Percentiles rank a stretch among this genome's conserved stretches.
Evolutionary conservation across 1,284 basidiomycete genomes (phyloP).

Genomic region (Meira miltonrushii): DNA sequence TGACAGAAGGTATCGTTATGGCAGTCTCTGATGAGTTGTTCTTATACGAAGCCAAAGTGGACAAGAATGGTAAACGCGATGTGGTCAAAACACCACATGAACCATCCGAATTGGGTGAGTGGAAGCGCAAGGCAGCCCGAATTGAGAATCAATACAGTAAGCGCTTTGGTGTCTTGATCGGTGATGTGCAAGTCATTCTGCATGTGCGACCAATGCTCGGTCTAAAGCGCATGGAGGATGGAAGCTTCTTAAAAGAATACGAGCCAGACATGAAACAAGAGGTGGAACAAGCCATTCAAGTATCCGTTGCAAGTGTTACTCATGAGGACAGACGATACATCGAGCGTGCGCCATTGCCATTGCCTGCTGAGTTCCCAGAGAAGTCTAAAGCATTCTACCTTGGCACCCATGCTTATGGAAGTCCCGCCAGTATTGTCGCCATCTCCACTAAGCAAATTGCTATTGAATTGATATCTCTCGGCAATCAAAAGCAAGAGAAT

Average conservation of each 20-base stretch:
- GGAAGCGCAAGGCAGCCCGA: conserved; percentile 57
- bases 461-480: conserved; percentile 40
- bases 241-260: conserved; percentile 91
- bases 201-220: conserved; percentile 59
- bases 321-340: conserved; percentile 47
- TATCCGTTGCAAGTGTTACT: conserved; percentile 35
- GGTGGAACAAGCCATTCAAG: conserved; percentile 67
- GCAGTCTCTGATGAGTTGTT: conserved; percentile 81
- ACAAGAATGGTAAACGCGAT: conserved; percentile 25
- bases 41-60: conserved; percentile 60
- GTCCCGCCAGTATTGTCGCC: conserved; percentile 83
- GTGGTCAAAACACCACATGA: conserved; percentile 31
- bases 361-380: conserved; percentile 82
- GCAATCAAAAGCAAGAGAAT: conserved; percentile 44
- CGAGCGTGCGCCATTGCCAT: conserved; percentile 68
- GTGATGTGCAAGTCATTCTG: conserved; percentile 58
- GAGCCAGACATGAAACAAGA: conserved; percentile 70
- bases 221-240: conserved; percentile 78
- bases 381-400: conserved; percentile 92
- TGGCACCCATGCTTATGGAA: conserved; percentile 86
- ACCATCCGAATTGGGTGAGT: conserved; percentile 54
- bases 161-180: conserved; percentile 77
- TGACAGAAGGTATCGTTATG: conserved; percentile 82
- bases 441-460: conserved; percentile 51
- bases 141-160: conserved; percentile 85